Evolutionary conservation across 805 yeast species (phyloP), one percentile per base, ranked within the genome.

Genomic region (Pichia phayaonensis): DNA sequence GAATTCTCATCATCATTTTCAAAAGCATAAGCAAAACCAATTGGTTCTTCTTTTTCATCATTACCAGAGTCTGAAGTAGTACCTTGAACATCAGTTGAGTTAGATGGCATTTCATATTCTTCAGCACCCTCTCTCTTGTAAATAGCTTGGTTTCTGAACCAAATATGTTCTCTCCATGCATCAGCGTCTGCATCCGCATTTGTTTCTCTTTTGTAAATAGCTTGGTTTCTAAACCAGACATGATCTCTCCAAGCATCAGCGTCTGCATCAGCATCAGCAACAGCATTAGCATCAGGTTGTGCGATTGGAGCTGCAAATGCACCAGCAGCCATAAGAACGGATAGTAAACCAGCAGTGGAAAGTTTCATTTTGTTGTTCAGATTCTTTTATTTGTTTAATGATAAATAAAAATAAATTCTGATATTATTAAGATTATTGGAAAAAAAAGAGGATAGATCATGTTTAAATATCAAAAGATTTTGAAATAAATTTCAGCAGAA

Each of bases 131-230:
- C 67, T 40, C 48, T 49, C 40, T 50, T 45, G 40, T 50, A 50
- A 23, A 50, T 50, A 38, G 47, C 53, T 29, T 46, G 49, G 44
- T 36, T 41, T 42, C 24, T 50, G 22, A 22, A 24, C 47, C 41
- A 29, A 3, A 7, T 26, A 24, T 40, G 49, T 45, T 34, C 41
- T 47, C 49, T 47, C 49, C 49, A 47, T 2, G 53, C 50, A 22
- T 44, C 45, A 3, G 64, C 62, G 29, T 56, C 59, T 20, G 61
- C 61, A 12, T 56, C 65, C 16, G 66, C 62, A 21, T 61, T 60
- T 45, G 66, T 67, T 15, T 62, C 67, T 34, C 48, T 49, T 27
- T 50, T 45, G 40, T 50, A 50, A 26, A 50, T 50, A 29, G 47
- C 53, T 29, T 46, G 49, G 38, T 36, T 41, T 42, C 24, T 50